Conservation (phyloP, 352 stramenopile species). For the Aphanomyces invadans region DNA sequence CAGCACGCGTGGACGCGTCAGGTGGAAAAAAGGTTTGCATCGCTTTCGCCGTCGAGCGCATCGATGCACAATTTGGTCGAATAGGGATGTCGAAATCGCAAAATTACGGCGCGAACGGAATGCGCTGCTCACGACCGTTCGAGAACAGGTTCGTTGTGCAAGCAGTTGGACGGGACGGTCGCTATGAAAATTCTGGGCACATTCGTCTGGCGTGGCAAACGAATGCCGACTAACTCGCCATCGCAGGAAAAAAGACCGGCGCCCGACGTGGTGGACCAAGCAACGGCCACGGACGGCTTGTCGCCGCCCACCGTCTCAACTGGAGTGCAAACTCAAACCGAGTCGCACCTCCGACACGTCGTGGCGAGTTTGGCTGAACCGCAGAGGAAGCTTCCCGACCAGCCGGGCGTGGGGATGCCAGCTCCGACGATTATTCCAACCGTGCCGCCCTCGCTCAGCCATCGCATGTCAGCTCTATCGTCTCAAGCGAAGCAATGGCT, state of each 20-base stretch:
- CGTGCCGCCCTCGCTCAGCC: neutral
- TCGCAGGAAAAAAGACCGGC: conserved; percentile 11
- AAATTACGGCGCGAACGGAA: conserved; percentile 59
- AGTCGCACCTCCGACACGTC: too few species aligned
- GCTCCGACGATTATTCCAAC: too few species aligned
- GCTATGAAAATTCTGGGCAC: neutral
- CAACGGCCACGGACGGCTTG: neutral
- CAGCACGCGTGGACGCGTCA: conserved; percentile 41
- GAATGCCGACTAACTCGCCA: too few species aligned
- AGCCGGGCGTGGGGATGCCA: too few species aligned
- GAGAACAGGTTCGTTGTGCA: conserved; percentile 33
- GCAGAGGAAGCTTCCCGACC: too few species aligned
- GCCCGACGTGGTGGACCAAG: neutral
- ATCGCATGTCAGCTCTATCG: neutral
- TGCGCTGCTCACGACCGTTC: conserved; percentile 45
- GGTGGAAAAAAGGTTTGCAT: conserved; percentile 40
- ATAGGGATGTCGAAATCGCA: conserved; percentile 49
- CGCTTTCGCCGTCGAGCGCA: too few species aligned
- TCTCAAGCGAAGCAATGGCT: neutral
- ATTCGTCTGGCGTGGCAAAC: too few species aligned
- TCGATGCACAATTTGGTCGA: too few species aligned
- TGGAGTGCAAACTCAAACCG: neutral
- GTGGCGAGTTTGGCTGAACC: too few species aligned
- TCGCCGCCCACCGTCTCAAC: too few species aligned
- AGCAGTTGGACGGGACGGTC: neutral